Base-by-base conservation (phyloP, 176 grass and related monocot genomes). In the Aegilops longissima region DNA sequence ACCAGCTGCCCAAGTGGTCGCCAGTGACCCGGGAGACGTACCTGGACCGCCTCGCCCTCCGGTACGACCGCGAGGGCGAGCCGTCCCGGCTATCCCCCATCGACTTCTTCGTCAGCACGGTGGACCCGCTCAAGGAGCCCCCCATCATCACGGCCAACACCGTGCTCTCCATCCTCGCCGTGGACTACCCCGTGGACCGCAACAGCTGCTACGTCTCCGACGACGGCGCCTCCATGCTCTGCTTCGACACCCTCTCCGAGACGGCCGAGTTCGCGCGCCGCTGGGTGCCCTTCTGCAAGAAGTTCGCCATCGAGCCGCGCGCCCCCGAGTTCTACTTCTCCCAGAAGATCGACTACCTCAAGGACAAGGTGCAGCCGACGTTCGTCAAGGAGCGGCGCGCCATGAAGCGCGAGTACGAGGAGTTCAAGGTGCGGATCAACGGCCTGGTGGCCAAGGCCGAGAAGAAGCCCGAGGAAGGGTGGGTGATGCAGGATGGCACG, bases 241-340 rank as follows among this genome's bases (percentile, higher is more conserved):
- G 92, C n/a, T 98, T 98, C 79, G 96, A 98, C 85, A 71, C 93
- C 5, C 86, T 98, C 18, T 87, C 96, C 2, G 96, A 98, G 88
- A 98, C 96, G 0, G 93, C 96, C 2, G 93, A 98, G 84, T 98
- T 98, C 86, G 96, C 96, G 12, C 79, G 96, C 7, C 82, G 93
- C 0, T 98, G 96, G 96, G 96, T 98, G 64, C 96, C 96, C 16
- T 98, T 98, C 85, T 98, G 96, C 88, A 98, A 98, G 90, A 98
- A 98, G 90, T 87, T 95, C 85, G 35, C 56, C 84, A 88, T 98
- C 47, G 96, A 98, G 90, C 96, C 96, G 0, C 87, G 96, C 16
- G 86, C 96, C 4, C 96, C 96, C 1, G 95, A 98, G 83, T 98
- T 94, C 90, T 98, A 98, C 87, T 98, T 98, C 93, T 98, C 96